phyloP scores from a whole-genome alignment of 768 basidiomycete species.

The Pleurotus giganteus region DNA sequence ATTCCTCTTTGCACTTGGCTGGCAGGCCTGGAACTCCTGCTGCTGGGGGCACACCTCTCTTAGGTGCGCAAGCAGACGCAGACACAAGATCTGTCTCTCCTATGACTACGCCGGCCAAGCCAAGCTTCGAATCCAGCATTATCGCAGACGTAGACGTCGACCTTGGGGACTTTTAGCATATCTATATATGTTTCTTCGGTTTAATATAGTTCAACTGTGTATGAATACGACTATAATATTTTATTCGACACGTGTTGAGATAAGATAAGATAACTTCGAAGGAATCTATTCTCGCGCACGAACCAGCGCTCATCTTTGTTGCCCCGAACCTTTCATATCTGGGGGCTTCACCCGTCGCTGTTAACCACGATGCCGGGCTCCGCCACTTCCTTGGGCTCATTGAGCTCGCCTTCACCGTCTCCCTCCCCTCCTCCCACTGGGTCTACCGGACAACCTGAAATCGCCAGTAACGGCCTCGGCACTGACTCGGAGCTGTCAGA shows the following conservation, averaged over 20 bases:
- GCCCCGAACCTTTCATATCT: slow-evolving; percentile 25
- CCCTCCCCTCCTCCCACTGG: slow-evolving; percentile 35
- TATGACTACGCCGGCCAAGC: slow-evolving; percentile 19
- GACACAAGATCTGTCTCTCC: slow-evolving; percentile 22
- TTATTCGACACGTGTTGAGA: slow-evolving; percentile 13
- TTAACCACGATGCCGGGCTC: slow-evolving; percentile 50
- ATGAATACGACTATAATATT: not conserved
- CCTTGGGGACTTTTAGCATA: slow-evolving; percentile 68
- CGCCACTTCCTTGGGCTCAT: slow-evolving; percentile 59
- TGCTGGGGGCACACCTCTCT: slow-evolving; percentile 34
- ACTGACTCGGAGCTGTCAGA: slow-evolving; percentile 77
- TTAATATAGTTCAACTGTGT: not conserved
- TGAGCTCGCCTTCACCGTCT: slow-evolving; percentile 69
- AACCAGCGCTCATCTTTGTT: slow-evolving; percentile 28
- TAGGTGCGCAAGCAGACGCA: slow-evolving; percentile 25
- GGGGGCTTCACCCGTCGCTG: slow-evolving; percentile 25
- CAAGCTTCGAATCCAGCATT: slow-evolving; percentile 38
- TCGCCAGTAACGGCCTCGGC: slow-evolving; percentile 39
- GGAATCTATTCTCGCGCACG: slow-evolving; percentile 38
- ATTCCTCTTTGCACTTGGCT: slow-evolving; percentile 17
- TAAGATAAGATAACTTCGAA: slow-evolving; percentile 36
- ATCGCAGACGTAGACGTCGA: slow-evolving; percentile 73
- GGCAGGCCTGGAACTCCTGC: slow-evolving; percentile 50
- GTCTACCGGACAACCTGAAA: slow-evolving; percentile 14
- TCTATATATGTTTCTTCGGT: slow-evolving; percentile 4